Percentiles rank a stretch among this genome's conserved stretches.
Conservation (phyloP, 1,284 basidiomycete species). For the Ganoderma boninense region DNA sequence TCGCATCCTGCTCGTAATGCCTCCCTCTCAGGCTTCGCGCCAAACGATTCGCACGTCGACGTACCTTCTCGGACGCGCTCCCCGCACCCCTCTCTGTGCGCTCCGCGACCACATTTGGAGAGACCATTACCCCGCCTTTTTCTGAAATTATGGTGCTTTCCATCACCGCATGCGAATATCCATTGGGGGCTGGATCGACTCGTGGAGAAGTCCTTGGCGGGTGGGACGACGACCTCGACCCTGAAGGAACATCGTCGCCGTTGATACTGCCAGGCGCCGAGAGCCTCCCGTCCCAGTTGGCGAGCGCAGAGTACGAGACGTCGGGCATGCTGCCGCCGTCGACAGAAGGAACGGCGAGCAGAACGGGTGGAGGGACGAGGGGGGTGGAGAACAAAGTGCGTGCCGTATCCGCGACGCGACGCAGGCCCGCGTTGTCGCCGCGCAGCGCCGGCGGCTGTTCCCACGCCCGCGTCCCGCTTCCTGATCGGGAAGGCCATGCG, state of each 20-base stretch:
- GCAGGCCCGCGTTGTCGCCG: not conserved
- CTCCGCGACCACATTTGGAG: not conserved
- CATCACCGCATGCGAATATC: not conserved
- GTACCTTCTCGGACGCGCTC: conserved; percentile 19
- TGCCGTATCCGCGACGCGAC: not conserved
- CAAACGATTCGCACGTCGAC: conserved; percentile 1
- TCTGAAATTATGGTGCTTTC: no score
- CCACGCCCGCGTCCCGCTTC: not conserved
- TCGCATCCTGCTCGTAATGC: conserved; percentile 3
- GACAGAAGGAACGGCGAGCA: conserved; percentile 7
- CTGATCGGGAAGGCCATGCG: not conserved
- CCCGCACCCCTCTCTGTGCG: not conserved
- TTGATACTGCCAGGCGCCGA: conserved; percentile 13
- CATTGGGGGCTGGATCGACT: not conserved
- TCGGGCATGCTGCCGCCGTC: conserved; percentile 13
- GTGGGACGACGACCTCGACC: conserved; percentile 13
- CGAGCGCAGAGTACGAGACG: conserved; percentile 34
- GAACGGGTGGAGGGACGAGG: not conserved
- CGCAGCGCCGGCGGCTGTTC: not conserved
- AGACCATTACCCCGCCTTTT: no score
- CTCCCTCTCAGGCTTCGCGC: not conserved
- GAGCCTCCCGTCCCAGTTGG: conserved; percentile 40
- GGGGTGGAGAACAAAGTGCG: not conserved
- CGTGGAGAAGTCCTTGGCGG: not conserved
- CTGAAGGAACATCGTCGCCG: conserved; percentile 12